These are phyloP conservation scores for Apiospora sp. DNA, from an alignment of 2,329 filamentous ascomycete genomes.

Conservation along the genomic window DNA sequence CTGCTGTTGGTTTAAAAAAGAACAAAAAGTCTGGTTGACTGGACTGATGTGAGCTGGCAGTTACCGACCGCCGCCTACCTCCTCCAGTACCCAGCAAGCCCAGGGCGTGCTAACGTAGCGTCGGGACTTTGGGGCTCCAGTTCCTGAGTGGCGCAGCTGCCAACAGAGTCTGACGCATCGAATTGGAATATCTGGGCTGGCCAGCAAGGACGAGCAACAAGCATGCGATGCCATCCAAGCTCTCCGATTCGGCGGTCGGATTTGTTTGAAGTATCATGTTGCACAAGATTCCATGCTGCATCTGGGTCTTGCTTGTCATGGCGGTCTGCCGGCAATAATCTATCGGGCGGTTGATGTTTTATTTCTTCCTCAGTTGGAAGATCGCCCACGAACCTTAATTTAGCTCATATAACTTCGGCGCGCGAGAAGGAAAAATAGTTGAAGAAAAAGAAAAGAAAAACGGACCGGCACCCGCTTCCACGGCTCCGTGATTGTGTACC, in stretches of 20 bases:
- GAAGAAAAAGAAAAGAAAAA: background rate
- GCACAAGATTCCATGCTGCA: slow-evolving; percentile 14
- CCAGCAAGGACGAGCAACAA: background rate
- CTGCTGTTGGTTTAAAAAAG: slow-evolving; percentile 1
- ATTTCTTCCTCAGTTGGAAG: background rate
- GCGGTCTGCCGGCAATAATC: slow-evolving; percentile 10
- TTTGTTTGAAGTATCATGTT: slow-evolving; percentile 18
- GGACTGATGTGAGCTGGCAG: slow-evolving; percentile 20
- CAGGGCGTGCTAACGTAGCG: background rate
- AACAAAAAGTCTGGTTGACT: background rate
- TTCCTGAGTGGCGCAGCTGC: slow-evolving; percentile 17
- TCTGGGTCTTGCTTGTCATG: slow-evolving; percentile 1
- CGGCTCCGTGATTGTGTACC: background rate
- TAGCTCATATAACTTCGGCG: slow-evolving; percentile 4
- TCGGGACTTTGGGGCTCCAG: slow-evolving; percentile 10
- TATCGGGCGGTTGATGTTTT: background rate
- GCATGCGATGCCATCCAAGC: background rate
- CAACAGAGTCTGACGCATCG: slow-evolving; percentile 18
- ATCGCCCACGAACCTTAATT: slow-evolving; percentile 17
- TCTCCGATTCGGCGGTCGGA: slow-evolving; percentile 1
- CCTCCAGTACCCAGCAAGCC: slow-evolving; percentile 1
- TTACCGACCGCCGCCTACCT: background rate
- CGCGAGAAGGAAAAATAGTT: background rate
- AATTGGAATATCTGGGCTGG: slow-evolving; percentile 6
- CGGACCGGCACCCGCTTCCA: background rate